Conservation (phyloP, 768 basidiomycete genomes). For the Filobasidium wieringae region DNA sequence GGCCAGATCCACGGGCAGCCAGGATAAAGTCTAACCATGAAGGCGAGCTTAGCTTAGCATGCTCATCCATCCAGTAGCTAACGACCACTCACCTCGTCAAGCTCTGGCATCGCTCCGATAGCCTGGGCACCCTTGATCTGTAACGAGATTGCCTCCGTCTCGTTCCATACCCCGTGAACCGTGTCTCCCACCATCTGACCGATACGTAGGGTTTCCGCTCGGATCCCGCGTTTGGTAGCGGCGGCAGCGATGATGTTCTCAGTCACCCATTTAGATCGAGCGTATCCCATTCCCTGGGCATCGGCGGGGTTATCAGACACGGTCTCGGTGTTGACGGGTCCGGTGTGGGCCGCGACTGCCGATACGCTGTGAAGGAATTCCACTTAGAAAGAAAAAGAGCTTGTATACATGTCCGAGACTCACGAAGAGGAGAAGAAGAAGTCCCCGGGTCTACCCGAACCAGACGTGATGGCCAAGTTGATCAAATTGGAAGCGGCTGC, state of each 20-base stretch:
- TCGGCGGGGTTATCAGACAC: slow-evolving; percentile 38
- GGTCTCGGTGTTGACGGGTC: slow-evolving; percentile 36
- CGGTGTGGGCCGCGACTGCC: slow-evolving; percentile 40
- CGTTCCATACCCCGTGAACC: slow-evolving; percentile 46
- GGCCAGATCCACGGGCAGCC: slow-evolving; percentile 50
- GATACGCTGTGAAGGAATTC: no score
- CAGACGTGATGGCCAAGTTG: slow-evolving; percentile 44
- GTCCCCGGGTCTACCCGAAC: slow-evolving; percentile 33
- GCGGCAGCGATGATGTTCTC: slow-evolving; percentile 48
- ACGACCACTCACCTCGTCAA: not conserved
- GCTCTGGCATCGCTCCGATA: slow-evolving; percentile 12
- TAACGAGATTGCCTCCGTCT: slow-evolving; percentile 45
- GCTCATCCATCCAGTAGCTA: not conserved
- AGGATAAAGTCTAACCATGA: slow-evolving; percentile 32
- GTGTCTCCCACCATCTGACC: slow-evolving; percentile 52
- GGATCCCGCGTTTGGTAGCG: slow-evolving; percentile 26
- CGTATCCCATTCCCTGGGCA: slow-evolving; percentile 38
- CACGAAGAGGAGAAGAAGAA: slow-evolving; percentile 51
- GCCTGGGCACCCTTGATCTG: slow-evolving; percentile 45
- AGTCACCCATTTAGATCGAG: slow-evolving; percentile 47
- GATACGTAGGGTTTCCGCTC: slow-evolving; percentile 43
- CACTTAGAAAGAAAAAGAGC: no score
- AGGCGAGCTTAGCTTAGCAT: not conserved
- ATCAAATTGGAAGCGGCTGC: slow-evolving; percentile 46
- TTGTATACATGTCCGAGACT: no score